These are phyloP conservation scores for Aureobasidium sp. DNA, from an alignment of 2,329 filamentous ascomycete genomes.

Conservation along the genomic window DNA sequence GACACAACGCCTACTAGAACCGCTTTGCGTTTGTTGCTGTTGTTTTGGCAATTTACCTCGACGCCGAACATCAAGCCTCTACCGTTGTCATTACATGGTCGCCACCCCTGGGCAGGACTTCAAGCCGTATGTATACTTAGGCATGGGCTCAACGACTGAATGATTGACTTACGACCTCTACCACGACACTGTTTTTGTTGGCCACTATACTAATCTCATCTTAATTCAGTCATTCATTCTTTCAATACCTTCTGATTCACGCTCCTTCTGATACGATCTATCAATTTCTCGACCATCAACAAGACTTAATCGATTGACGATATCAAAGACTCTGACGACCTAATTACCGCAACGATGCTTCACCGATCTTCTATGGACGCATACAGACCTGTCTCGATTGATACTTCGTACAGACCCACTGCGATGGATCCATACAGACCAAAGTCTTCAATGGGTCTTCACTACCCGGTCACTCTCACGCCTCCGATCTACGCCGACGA, in stretches of 20 bases:
- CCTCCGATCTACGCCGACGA: constrained; percentile 38
- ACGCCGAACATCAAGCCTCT: constrained; percentile 11
- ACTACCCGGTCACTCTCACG: constrained; percentile 38
- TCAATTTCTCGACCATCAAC: background rate
- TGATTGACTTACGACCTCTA: background rate
- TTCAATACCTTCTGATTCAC: constrained; percentile 10
- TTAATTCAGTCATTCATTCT: constrained; percentile 8
- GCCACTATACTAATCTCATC: constrained; percentile 5
- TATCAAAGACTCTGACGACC: constrained; percentile 10
- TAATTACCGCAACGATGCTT: constrained; percentile 12
- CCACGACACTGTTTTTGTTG: constrained; percentile 6
- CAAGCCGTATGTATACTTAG: constrained; percentile 8
- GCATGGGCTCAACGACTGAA: background rate
- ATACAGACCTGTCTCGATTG: constrained; percentile 35
- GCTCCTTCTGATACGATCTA: background rate
- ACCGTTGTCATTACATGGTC: constrained; percentile 11
- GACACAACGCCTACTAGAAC: constrained; percentile 5
- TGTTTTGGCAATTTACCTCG: constrained; percentile 11
- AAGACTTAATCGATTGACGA: background rate
- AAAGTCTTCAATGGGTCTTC: constrained; percentile 39
- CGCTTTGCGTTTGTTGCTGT: constrained; percentile 9
- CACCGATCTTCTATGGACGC: constrained; percentile 43
- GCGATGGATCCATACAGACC: constrained; percentile 43
- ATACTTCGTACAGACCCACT: constrained; percentile 31
- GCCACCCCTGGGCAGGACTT: constrained; percentile 7